These are phyloP conservation scores for Berberis vulgaris DNA, from an alignment of 164 flowering plant species.

Conservation along the genomic window DNA sequence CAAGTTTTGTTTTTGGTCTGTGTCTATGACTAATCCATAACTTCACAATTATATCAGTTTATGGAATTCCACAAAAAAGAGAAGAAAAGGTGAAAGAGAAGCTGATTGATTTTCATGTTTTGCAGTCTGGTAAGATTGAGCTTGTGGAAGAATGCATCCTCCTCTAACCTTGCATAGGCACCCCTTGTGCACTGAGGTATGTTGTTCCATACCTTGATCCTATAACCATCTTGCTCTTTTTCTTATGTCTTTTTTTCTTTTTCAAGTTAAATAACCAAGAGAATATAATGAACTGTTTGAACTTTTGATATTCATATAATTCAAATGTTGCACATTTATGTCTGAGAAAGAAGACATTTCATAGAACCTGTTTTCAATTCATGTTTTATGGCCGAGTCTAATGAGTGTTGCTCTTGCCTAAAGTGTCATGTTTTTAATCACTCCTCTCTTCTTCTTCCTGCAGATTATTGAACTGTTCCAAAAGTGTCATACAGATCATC, in stretches of 20 bases:
- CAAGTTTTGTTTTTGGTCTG: no score
- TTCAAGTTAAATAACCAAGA: not conserved
- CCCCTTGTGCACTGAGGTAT: constrained; percentile 72
- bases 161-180: constrained; percentile 66
- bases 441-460: constrained; percentile 4
- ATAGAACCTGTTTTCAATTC: not conserved
- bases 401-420: not conserved
- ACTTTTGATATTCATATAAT: not conserved
- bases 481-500: constrained; percentile 87
- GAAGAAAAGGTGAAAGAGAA: not conserved
- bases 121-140: not conserved
- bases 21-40: no score
- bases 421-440: not conserved
- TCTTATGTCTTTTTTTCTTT: not conserved
- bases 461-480: constrained; percentile 90
- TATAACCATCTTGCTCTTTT: not conserved
- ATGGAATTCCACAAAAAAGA: not conserved
- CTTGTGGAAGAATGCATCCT: constrained; percentile 49
- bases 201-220: constrained; percentile 8
- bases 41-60: no score
- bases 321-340: not conserved
- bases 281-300: not conserved
- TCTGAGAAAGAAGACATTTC: not conserved
- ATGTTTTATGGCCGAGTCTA: not conserved
- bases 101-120: not conserved